Evolutionary conservation across 768 basidiomycete species (phyloP).

Genomic region (Hericium coralloides): DNA sequence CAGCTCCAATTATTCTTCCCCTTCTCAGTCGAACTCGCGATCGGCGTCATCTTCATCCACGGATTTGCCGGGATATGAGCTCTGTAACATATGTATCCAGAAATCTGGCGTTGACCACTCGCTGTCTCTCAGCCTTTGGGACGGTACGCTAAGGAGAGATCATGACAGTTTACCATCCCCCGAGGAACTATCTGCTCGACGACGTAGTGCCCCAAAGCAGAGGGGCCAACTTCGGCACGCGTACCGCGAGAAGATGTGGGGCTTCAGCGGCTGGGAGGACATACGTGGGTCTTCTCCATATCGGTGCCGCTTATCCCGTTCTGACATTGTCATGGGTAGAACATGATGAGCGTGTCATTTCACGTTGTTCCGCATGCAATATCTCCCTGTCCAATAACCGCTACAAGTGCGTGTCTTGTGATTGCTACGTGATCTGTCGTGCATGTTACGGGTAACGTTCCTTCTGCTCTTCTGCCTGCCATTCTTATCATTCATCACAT

Average conservation of each 20-base stretch:
- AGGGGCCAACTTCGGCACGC: conserved; percentile 80
- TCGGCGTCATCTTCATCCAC: conserved; percentile 4
- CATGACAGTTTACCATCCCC: conserved; percentile 40
- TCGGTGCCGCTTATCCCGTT: conserved; percentile 2
- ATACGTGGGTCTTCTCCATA: conserved; percentile 50
- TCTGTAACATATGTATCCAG: conserved; percentile 77
- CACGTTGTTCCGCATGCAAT: conserved; percentile 76
- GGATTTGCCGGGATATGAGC: conserved; percentile 57
- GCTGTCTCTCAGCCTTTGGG: too few relatives aligned
- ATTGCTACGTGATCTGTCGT: conserved; percentile 72
- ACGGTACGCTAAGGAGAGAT: too few relatives aligned
- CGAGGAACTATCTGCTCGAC: conserved; percentile 44
- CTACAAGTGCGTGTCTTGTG: conserved; percentile 81
- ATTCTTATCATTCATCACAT: conserved; percentile 4
- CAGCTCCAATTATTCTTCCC: conserved; percentile 4
- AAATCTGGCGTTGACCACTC: conserved; percentile 72
- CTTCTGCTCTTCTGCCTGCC: background rate
- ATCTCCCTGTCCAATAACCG: conserved; percentile 50
- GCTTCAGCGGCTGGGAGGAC: conserved; percentile 74
- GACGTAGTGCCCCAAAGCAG: conserved; percentile 56
- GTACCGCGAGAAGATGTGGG: conserved; percentile 84
- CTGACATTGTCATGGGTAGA: conserved; percentile 32
- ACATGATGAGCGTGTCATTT: conserved; percentile 57
- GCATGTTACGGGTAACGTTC: conserved; percentile 66
- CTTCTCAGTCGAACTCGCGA: conserved; percentile 9